A percentile compares a stretch with the other conserved stretches of the same genome.
phyloP scores from a whole-genome alignment of 805 yeast genomes.

The Pichia phayaonensis region DNA sequence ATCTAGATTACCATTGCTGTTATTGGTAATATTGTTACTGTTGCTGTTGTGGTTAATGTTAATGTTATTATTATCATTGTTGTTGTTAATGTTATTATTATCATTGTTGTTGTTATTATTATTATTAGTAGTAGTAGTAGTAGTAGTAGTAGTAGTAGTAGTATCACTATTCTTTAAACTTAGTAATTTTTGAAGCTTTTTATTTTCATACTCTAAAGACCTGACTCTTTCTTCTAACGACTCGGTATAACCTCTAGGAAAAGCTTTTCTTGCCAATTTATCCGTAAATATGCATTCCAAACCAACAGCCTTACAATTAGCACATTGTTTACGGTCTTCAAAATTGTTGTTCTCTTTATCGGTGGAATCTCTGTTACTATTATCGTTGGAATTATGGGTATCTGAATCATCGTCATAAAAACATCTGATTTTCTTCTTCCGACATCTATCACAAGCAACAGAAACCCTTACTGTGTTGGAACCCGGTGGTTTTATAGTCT shows the following conservation, averaged over 20 bases:
- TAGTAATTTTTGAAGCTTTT: constrained; percentile 54
- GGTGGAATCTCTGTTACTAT: constrained; percentile 4
- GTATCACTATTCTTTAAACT: constrained; percentile 39
- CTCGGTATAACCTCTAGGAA: constrained; percentile 90
- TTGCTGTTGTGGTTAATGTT: neutral
- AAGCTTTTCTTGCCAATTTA: constrained; percentile 75
- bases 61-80: neutral
- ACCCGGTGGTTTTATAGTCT: constrained; percentile 64
- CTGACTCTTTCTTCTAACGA: constrained; percentile 82
- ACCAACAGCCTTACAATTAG: constrained; percentile 78
- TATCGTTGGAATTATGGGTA: neutral
- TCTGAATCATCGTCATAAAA: constrained; percentile 26
- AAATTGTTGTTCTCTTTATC: neutral
- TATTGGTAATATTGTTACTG: no score
- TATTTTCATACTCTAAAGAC: constrained; percentile 75
- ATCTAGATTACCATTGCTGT: neutral
- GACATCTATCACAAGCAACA: constrained; percentile 87
- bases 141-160: no score
- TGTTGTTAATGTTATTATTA: neutral
- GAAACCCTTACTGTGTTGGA: constrained; percentile 63
- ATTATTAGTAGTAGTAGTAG: no score
- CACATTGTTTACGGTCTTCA: constrained; percentile 44
- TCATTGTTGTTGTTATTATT: neutral
- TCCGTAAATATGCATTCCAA: constrained; percentile 86
- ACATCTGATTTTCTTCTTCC: constrained; percentile 72